Conservation (phyloP, 2,329 filamentous ascomycete species). For the Scedosporium boydii region DNA sequence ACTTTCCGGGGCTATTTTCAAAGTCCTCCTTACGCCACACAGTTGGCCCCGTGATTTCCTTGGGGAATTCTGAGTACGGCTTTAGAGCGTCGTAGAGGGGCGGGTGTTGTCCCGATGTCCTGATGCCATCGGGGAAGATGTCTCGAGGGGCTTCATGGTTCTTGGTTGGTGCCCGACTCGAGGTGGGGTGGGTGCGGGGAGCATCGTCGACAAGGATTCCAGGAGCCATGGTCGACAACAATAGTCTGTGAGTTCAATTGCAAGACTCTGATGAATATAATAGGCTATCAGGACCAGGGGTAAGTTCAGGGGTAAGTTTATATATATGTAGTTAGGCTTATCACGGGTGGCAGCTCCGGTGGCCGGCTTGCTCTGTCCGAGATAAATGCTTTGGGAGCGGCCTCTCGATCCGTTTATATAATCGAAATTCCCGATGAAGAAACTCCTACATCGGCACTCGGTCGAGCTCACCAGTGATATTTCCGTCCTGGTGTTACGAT, state of each 20-base stretch:
- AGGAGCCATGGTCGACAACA: slow-evolving; percentile 11
- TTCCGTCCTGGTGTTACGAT: background rate
- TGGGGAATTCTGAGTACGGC: slow-evolving; percentile 62
- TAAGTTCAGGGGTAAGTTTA: background rate
- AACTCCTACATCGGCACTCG: background rate
- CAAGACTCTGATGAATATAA: background rate
- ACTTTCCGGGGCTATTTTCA: slow-evolving; percentile 51
- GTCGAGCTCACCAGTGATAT: background rate
- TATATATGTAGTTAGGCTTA: background rate
- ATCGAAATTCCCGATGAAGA: background rate
- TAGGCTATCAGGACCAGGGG: background rate
- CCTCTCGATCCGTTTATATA: background rate
- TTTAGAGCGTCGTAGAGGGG: slow-evolving; percentile 57
- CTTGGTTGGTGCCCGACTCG: slow-evolving; percentile 10
- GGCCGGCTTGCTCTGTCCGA: background rate
- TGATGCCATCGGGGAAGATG: slow-evolving; percentile 37
- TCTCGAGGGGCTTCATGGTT: slow-evolving; percentile 23
- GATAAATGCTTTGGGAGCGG: background rate
- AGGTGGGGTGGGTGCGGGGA: background rate
- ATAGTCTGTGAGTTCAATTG: slow-evolving; percentile 1
- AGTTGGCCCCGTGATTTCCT: slow-evolving; percentile 59
- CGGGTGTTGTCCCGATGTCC: slow-evolving; percentile 59
- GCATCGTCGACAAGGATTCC: slow-evolving; percentile 12
- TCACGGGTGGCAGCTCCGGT: background rate
- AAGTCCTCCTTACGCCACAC: slow-evolving; percentile 64